Evolutionary conservation across 2,329 filamentous ascomycete genomes (phyloP).

Genomic region (Aspergillus ustus): DNA sequence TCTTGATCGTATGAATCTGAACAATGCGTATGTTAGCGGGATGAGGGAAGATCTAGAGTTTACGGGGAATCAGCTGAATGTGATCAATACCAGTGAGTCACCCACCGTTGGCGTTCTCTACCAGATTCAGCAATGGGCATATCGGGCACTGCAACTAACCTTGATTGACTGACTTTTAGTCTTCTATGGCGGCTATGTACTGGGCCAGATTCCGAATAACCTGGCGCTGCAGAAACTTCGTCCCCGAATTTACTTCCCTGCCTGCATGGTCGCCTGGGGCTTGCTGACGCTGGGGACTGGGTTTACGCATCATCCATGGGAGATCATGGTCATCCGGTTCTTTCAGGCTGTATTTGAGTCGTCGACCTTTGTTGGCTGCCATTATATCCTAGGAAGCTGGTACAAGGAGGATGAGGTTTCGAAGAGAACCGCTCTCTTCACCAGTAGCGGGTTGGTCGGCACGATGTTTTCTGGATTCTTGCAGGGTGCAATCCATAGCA

Average conservation of each 20-base stretch:
- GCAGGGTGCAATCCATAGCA: conserved; percentile 3
- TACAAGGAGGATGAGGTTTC: conserved; percentile 40
- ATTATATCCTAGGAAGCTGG: conserved; percentile 49
- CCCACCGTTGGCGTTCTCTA: too few species aligned
- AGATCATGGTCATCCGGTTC: conserved; percentile 44
- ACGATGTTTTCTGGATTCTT: conserved; percentile 13
- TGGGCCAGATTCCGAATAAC: conserved; percentile 31
- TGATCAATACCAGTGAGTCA: too few species aligned
- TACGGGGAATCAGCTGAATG: too few species aligned
- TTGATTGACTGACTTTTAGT: too few species aligned
- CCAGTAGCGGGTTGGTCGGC: not conserved
- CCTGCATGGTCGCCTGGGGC: conserved; percentile 38
- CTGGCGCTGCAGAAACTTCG: conserved; percentile 33
- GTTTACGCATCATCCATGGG: conserved; percentile 32
- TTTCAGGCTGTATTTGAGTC: conserved; percentile 40
- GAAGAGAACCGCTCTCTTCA: conserved; percentile 10
- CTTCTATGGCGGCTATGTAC: conserved; percentile 32
- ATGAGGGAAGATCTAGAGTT: too few species aligned
- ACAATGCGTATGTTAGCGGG: too few species aligned
- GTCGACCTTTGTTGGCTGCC: conserved; percentile 40
- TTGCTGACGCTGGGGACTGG: conserved; percentile 39
- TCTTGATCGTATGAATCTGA: too few species aligned
- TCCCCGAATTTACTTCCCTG: conserved; percentile 33
- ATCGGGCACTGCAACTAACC: too few species aligned
- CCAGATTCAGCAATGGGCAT: too few species aligned